phyloP scores from a whole-genome alignment of 2,329 filamentous ascomycete species.

The Botryotinia calthae region DNA sequence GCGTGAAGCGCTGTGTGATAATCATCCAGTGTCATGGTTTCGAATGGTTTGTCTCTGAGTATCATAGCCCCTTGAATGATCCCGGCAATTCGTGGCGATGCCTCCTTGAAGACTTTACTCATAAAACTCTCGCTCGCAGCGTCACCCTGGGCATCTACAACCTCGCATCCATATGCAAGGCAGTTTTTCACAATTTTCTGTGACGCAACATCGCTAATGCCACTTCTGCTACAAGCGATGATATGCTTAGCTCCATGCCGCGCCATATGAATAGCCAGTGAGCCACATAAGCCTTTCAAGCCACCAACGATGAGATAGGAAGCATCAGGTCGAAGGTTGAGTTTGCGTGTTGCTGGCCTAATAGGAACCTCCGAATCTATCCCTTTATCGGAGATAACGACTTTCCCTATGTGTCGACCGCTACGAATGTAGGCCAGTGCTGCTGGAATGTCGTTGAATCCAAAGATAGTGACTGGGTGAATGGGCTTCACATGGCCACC shows the following conservation, averaged over 20 bases:
- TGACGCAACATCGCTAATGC: conserved; percentile 16
- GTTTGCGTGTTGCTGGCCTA: conserved; percentile 26
- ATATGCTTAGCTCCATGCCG: conserved; percentile 25
- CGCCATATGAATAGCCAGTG: conserved; percentile 18
- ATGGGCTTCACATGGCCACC: conserved; percentile 27
- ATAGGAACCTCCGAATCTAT: conserved; percentile 11
- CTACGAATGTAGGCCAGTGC: conserved; percentile 39
- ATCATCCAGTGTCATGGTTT: conserved; percentile 23
- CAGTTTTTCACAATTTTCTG: not conserved
- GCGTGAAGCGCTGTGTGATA: conserved; percentile 18
- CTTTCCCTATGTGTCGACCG: conserved; percentile 45
- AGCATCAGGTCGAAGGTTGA: conserved; percentile 17
- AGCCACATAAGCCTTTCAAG: conserved; percentile 27
- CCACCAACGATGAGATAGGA: conserved; percentile 32
- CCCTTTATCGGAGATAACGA: conserved; percentile 34
- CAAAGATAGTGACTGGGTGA: conserved; percentile 22
- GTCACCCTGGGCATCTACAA: not conserved
- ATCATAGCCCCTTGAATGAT: conserved; percentile 40
- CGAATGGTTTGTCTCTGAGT: conserved; percentile 27
- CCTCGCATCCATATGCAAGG: not conserved
- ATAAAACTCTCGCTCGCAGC: conserved; percentile 15
- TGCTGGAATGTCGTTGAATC: conserved; percentile 34
- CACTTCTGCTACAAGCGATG: conserved; percentile 24
- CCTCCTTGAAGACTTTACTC: conserved; percentile 12
- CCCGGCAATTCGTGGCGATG: conserved; percentile 26